These are phyloP conservation scores for Bretschneidera sinensis DNA, from an alignment of 345 rosid species.

Conservation along the genomic window DNA sequence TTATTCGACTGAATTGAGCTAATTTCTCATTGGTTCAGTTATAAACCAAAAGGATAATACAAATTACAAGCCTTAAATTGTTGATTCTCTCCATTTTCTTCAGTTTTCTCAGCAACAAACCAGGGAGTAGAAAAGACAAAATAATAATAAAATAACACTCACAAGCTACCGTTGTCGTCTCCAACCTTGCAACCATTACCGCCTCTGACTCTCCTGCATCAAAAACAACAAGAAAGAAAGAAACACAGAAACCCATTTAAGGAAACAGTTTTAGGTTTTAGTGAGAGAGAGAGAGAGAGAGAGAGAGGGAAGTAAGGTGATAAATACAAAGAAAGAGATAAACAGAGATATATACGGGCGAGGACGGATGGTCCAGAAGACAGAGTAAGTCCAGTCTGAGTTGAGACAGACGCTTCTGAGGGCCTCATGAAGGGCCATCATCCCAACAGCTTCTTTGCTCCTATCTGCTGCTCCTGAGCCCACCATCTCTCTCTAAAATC, in stretches of 20 bases:
- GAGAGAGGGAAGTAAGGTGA: not conserved
- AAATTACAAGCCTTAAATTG: not conserved
- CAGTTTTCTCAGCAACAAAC: constrained; percentile 17
- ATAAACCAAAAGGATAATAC: not conserved
- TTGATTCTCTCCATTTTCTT: constrained; percentile 15
- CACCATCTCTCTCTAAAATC: constrained; percentile 74
- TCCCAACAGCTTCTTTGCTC: constrained; percentile 99
- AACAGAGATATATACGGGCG: constrained; percentile 59
- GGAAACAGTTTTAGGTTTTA: constrained; percentile 17
- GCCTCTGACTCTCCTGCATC: constrained; percentile 88
- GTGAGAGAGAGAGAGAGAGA: constrained; percentile 16
- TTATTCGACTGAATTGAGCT: not conserved
- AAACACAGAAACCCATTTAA: too few species aligned
- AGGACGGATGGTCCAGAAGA: constrained; percentile 99
- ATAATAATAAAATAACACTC: constrained; percentile 34
- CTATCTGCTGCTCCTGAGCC: constrained; percentile 97
- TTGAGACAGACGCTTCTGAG: constrained; percentile 95
- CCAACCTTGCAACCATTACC: constrained; percentile 99
- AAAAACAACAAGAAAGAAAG: constrained; percentile 19
- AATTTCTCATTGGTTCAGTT: too few species aligned
- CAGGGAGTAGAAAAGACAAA: constrained; percentile 10
- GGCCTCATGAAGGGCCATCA: constrained; percentile 99
- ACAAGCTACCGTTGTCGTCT: constrained; percentile 98
- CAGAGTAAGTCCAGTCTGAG: constrained; percentile 99
- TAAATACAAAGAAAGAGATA: not conserved